Evolutionary conservation across 805 yeast species (phyloP), one percentile per base, ranked within the genome.

Genomic region (Wickerhamiella azymoides): DNA sequence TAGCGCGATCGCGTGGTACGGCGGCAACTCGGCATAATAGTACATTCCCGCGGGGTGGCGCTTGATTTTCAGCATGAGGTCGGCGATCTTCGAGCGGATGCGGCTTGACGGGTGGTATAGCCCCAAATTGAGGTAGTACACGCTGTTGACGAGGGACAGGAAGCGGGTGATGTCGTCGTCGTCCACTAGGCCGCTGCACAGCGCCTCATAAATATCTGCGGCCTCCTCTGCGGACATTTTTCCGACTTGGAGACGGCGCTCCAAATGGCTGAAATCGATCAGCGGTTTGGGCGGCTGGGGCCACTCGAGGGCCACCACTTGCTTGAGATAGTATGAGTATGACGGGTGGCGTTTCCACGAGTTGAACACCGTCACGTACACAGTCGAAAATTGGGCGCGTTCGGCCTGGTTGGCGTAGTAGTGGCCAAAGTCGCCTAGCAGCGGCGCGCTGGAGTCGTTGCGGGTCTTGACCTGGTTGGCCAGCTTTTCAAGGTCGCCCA

Each of bases 361-460:
- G 45, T 57, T 59, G 19, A 55, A 52, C 10, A 58, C 58, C 4
- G 60, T 50, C 16, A 49, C 52, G 42, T 57, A 57, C 3, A 46
- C 39, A 13, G 47, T 43, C 25, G 54, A 46, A 43, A 58, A 63
- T 37, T 39, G 45, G n/a, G 40, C 43, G 36, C 49, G 50, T 25
- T 53, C 55, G 9, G 41, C 43, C 14, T 57, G 62, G 30, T 47
- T 49, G n/a, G 52, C 36, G 63, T 62, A 61, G 14, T 51, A 52
- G 41, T 55, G 58, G n/a, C 65, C 65, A 44, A 57, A 56, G 7
- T 59, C 60, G 9, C 56, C 56, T 5, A 58, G 47, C 25, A 51
- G 26, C 24, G 17, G 33, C 13, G 16, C 36, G 19, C 44, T 39
- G 11, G 16, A 19, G 8, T 43, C 46, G 8, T 19, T 30, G 36